Base-by-base conservation (phyloP, 176 grass and related monocot species). In the Oryza longistaminata region DNA sequence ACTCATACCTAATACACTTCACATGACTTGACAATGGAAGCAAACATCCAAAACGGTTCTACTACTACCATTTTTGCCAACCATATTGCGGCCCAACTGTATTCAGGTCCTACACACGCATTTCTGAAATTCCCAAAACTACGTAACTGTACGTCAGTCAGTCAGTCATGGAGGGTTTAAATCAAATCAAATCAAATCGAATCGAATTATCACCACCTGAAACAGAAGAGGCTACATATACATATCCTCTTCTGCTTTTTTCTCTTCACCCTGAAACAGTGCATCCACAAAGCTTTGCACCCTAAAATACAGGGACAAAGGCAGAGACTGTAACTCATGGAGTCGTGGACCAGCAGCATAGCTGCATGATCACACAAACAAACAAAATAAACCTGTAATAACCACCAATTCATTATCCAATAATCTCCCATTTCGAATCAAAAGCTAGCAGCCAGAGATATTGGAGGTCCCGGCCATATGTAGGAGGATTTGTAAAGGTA, bases 241-340 rank as follows among this genome's bases (percentile, higher is more conserved):
- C 35, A 37, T 45, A 48, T 48, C 45, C 45, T 48, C 45, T 48
- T 62, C 81, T 1, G 29, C 21, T 10, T 58, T 31, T 74, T 74
- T 29, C 58, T 67, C n/a, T 43, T 68, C 7, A 33, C 25, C 71
- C 25, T 49, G 81, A 29, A 83, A 44, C 35, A 82, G 52, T 49
- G 58, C 40, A 35, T 0, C 25, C 55, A 74, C 49, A 49, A 53
- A 6, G 4, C 1, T 5, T 9, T 68, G 66, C 66, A 53, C 66
- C 66, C 35, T 31, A 10, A 5, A 70, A n/a, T 50, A 7, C 66
- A 53, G 29, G 45, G 46, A 37, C 78, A 52, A n/a, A n/a, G 2
- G 5, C 13, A 15, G 4, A 2, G 35, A 37, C 39, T 13, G 61
- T 19, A 27, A 19, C 26, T 48, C 24, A 0, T 37, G 35, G 4